Evolutionary conservation across 1,284 basidiomycete genomes (phyloP).

Genomic region (Singerocomus inundabilis): DNA sequence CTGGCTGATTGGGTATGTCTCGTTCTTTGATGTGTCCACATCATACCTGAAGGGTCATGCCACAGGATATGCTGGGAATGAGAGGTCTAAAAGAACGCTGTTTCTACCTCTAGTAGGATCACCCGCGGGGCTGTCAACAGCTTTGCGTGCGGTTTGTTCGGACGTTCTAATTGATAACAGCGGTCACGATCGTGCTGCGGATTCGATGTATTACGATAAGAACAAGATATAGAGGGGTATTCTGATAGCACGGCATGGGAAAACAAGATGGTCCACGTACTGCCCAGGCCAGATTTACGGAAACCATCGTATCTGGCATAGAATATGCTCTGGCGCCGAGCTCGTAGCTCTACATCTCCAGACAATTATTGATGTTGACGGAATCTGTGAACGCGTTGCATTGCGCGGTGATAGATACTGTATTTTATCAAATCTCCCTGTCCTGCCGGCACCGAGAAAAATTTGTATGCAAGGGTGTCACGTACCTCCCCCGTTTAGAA

Average conservation of each 20-base stretch:
- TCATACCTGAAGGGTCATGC: conserved; percentile 8
- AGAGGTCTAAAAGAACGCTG: conserved; percentile 78
- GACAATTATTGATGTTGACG: conserved; percentile 46
- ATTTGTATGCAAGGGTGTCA: conserved; percentile 2
- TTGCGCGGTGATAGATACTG: conserved; percentile 39
- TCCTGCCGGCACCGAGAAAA: conserved; percentile 32
- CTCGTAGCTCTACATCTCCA: conserved; percentile 37
- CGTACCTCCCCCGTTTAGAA: conserved; percentile 50
- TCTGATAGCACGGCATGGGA: conserved; percentile 9
- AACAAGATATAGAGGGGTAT: neutral
- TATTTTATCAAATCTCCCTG: conserved; percentile 51
- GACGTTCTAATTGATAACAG: neutral
- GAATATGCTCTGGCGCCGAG: conserved; percentile 13
- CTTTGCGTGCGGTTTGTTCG: neutral
- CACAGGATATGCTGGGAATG: conserved; percentile 73
- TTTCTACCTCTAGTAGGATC: conserved; percentile 54
- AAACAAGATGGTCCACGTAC: conserved; percentile 1
- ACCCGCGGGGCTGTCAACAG: neutral
- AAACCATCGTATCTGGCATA: conserved; percentile 24
- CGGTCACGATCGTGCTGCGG: neutral
- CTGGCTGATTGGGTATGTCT: conserved; percentile 79
- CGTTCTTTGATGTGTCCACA: conserved; percentile 6
- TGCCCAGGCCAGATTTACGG: conserved; percentile 9
- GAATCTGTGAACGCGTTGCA: conserved; percentile 52
- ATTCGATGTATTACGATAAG: conserved; percentile 20